Base-by-base conservation (phyloP, 2,329 filamentous ascomycete species). In the Microthyrium microscopicum region DNA sequence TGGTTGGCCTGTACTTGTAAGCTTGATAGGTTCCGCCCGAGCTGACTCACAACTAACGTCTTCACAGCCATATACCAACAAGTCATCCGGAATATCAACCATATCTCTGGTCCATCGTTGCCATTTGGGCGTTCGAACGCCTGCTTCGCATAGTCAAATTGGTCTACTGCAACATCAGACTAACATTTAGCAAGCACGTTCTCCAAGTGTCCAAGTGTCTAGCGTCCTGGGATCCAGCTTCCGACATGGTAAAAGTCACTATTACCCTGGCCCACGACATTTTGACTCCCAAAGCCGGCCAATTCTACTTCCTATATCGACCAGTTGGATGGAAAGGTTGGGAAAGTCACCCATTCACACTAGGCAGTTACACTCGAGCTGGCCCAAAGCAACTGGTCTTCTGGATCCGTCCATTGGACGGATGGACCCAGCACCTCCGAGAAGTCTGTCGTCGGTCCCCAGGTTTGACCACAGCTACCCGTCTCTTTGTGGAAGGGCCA, bases 1-100 rank as follows among this genome's bases (percentile, higher is more conserved):
- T 73, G 1, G 45, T 62, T 20, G 59, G 60, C 0, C 63, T 70
- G 56, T 63, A 64, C 24, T 61, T 60, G 60, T 66, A 51, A 41
- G 65, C 54, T 4, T 12, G n/a, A n/a, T n/a, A n/a, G n/a, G n/a
- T n/a, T n/a, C n/a, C n/a, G n/a, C n/a, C n/a, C n/a, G n/a, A n/a
- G n/a, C n/a, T n/a, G n/a, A n/a, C n/a, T n/a, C n/a, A n/a, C n/a
- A n/a, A n/a, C n/a, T n/a, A n/a, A n/a, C n/a, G n/a, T n/a, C n/a
- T n/a, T n/a, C n/a, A 42, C 44, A 53, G 64, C 35, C 54, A 73
- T 41, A 51, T 68, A 37, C 53, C 68, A n/a, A 65, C 70, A 16
- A 69, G 68, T 38, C 46, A 53, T 5, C 59, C 59, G 15, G 49
- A 57, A 29, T 70, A 60, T 37, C 61, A 68, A 33, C 43, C 46